phyloP scores from a whole-genome alignment of 2,329 filamentous ascomycete genomes.

The Hypomyces perniciosus region DNA sequence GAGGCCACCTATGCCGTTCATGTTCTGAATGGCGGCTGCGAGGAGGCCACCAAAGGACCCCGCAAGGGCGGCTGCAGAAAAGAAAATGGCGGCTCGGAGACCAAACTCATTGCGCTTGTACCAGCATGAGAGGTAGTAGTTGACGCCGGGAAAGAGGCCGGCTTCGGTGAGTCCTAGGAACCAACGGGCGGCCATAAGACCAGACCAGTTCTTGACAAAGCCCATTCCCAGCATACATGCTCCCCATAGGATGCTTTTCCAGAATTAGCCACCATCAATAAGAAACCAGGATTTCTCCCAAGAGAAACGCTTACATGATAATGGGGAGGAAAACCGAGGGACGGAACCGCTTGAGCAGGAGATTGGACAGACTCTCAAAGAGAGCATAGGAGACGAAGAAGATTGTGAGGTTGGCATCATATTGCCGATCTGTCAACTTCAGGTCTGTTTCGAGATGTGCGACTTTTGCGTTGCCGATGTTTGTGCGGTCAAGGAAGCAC shows the following conservation, averaged over 20 bases:
- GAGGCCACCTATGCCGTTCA: conserved; percentile 56
- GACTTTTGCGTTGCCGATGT: conserved; percentile 67
- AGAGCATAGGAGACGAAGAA: conserved; percentile 84
- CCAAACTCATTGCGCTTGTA: conserved; percentile 76
- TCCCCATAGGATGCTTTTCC: conserved; percentile 57
- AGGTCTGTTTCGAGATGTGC: conserved; percentile 43
- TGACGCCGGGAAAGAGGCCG: conserved; percentile 69
- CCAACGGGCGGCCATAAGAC: conserved; percentile 60
- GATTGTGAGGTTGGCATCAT: conserved; percentile 70
- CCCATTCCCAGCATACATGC: conserved; percentile 64
- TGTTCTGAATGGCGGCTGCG: conserved; percentile 63
- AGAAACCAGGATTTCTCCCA: background rate
- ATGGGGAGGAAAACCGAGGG: conserved; percentile 75
- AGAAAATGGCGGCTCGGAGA: conserved; percentile 75
- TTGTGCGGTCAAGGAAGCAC: conserved; percentile 69
- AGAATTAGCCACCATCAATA: conserved; percentile 16
- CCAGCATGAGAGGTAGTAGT: conserved; percentile 80
- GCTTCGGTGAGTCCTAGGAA: conserved; percentile 71
- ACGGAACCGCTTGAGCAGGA: conserved; percentile 68
- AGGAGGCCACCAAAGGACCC: conserved; percentile 73
- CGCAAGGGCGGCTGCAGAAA: conserved; percentile 72
- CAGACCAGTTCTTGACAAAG: conserved; percentile 56
- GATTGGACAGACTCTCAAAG: conserved; percentile 72
- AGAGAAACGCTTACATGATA: conserved; percentile 58
- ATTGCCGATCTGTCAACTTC: conserved; percentile 55